A percentile compares a stretch with the other conserved stretches of the same genome.
Evolutionary conservation across 2,329 filamentous ascomycete genomes (phyloP).

Genomic region (Zopfia rhizophila): DNA sequence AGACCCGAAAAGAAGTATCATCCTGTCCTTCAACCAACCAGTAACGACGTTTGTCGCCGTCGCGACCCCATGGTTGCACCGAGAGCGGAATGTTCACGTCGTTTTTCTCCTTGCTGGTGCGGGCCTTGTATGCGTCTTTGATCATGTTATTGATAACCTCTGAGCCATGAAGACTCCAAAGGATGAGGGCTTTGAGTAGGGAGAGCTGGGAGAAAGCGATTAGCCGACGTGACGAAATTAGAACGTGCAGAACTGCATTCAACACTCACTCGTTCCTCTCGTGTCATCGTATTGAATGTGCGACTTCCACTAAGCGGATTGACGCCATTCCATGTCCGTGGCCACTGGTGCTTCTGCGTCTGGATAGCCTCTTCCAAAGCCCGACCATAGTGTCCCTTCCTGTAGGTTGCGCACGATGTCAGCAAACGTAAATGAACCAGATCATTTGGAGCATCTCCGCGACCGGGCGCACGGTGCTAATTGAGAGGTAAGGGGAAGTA

Average conservation of each 20-base stretch:
- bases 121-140: constrained; percentile 70
- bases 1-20: constrained; percentile 92
- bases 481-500: constrained; percentile 37
- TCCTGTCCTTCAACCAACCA: constrained; percentile 94
- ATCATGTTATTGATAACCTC: constrained; percentile 83
- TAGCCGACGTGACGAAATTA: constrained; percentile 1
- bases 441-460: constrained; percentile 20
- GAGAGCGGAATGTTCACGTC: constrained; percentile 86
- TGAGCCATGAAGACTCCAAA: constrained; percentile 91
- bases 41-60: constrained; percentile 91
- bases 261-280: constrained; percentile 78
- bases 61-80: constrained; percentile 89
- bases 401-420: constrained; percentile 57
- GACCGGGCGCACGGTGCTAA: constrained; percentile 23
- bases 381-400: constrained; percentile 89
- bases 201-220: constrained; percentile 70
- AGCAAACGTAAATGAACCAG: constrained; percentile 24
- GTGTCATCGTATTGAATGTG: constrained; percentile 83
- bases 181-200: constrained; percentile 81
- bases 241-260: constrained; percentile 3
- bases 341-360: constrained; percentile 89
- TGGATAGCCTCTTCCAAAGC: constrained; percentile 93
- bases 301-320: constrained; percentile 84
- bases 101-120: constrained; percentile 86
- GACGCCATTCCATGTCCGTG: constrained; percentile 80